These are phyloP conservation scores for Pseudomonodictys pantanalensis DNA, from an alignment of 495 filamentous ascomycete species.

Conservation along the genomic window DNA sequence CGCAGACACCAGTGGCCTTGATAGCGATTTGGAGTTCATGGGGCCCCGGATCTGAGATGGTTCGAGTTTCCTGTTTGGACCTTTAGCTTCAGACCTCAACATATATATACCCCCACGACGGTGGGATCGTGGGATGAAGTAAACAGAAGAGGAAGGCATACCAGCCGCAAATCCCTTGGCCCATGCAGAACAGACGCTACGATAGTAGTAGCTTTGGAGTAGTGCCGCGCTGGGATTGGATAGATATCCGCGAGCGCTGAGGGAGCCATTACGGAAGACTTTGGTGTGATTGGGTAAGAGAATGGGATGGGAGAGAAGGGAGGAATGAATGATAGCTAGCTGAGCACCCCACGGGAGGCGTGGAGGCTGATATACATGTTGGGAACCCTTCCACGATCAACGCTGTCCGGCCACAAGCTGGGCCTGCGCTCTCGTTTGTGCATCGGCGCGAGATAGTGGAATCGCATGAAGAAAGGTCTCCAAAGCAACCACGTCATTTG, in stretches of 20 bases:
- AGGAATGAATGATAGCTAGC: conserved; percentile 21
- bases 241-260: conserved; percentile 37
- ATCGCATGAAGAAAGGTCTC: conserved; percentile 17
- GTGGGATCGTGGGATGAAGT: conserved; percentile 23
- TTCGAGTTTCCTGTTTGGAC: conserved; percentile 35
- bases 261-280: conserved; percentile 35
- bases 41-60: conserved; percentile 33
- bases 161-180: conserved; percentile 38
- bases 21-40: conserved; percentile 39
- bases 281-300: not conserved
- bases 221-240: conserved; percentile 34
- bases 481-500: conserved; percentile 35
- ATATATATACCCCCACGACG: conserved; percentile 25
- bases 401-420: conserved; percentile 18
- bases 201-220: conserved; percentile 30
- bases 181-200: conserved; percentile 39
- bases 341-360: conserved; percentile 32
- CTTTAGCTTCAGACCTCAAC: conserved; percentile 24
- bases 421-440: conserved; percentile 25
- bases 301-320: conserved; percentile 12
- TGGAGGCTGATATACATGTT: conserved; percentile 35
- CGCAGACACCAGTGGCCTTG: conserved; percentile 38
- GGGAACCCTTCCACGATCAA: conserved; percentile 15
- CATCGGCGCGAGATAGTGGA: conserved; percentile 35
- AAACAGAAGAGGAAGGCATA: conserved; percentile 31